Evolutionary conservation across 2,329 filamentous ascomycete species (phyloP).

Genomic region (Byssochlamys sp.): DNA sequence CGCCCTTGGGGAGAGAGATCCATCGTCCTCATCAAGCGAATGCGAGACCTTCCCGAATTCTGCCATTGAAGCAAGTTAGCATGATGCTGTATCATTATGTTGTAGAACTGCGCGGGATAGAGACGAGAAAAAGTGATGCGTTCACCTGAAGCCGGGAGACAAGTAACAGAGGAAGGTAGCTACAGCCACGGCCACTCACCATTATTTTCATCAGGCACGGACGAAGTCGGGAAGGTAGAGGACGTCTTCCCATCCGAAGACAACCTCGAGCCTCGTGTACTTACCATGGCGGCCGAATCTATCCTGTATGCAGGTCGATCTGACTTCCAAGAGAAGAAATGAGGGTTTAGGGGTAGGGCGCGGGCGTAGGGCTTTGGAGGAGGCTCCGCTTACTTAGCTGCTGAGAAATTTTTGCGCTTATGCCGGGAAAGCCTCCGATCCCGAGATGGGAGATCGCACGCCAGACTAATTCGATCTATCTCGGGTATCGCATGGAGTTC

Average conservation of each 20-base stretch:
- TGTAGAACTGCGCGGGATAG: neutral
- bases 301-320: conserved; percentile 14
- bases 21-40: conserved; percentile 22
- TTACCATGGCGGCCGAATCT: conserved; percentile 22
- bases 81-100: neutral
- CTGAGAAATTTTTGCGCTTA: neutral
- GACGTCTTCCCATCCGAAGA: conserved; percentile 20
- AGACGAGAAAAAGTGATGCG: neutral
- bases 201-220: conserved; percentile 20
- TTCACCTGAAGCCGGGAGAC: neutral
- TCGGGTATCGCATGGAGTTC: no score
- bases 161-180: conserved; percentile 1
- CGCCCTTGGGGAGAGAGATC: conserved; percentile 22
- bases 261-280: conserved; percentile 18
- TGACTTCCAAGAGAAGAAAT: conserved; percentile 38
- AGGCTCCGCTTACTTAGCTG: neutral
- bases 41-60: conserved; percentile 23
- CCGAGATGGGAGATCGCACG: neutral
- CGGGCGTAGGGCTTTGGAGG: conserved; percentile 32
- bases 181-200: conserved; percentile 18
- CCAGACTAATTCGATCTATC: neutral
- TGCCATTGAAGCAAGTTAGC: conserved; percentile 4
- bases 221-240: conserved; percentile 21
- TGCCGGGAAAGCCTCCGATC: neutral
- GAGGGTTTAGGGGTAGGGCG: conserved; percentile 41